Percentiles rank a stretch among this genome's conserved stretches.
phyloP scores from a whole-genome alignment of 2,329 filamentous ascomycete genomes.

The Rhinocladiella mackenziei region DNA sequence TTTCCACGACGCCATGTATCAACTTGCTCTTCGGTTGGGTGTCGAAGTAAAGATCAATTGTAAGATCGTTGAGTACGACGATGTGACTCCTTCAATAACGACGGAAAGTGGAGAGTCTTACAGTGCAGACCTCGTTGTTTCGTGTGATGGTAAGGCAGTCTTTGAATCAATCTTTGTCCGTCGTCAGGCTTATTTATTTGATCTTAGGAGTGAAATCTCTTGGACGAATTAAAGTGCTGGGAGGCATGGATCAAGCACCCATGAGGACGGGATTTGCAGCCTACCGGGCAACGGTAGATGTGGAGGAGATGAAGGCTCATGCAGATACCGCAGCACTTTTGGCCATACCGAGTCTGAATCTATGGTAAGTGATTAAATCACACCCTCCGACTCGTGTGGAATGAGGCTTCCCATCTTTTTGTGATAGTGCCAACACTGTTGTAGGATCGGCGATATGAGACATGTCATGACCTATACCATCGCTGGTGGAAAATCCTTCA shows the following conservation, averaged over 20 bases:
- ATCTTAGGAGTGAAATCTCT: conserved; percentile 26
- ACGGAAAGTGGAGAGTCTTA: conserved; percentile 32
- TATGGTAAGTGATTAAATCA: conserved; percentile 30
- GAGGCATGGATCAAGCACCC: conserved; percentile 23
- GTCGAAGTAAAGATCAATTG: conserved; percentile 20
- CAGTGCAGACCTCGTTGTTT: conserved; percentile 38
- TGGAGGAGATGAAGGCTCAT: conserved; percentile 20
- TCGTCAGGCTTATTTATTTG: not conserved
- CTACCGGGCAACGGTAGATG: conserved; percentile 25
- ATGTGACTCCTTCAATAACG: conserved; percentile 30
- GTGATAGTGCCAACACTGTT: not conserved
- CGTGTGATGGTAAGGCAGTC: conserved; percentile 35
- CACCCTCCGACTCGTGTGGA: not conserved
- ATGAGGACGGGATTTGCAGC: conserved; percentile 23
- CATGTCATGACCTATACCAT: conserved; percentile 35
- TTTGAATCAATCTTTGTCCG: not conserved
- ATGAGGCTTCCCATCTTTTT: not conserved
- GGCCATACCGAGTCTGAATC: conserved; percentile 17
- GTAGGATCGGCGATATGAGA: conserved; percentile 29
- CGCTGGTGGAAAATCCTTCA: conserved; percentile 40
- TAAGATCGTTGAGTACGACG: conserved; percentile 29
- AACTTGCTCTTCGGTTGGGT: conserved; percentile 17
- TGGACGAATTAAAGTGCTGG: conserved; percentile 19
- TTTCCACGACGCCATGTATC: conserved; percentile 24
- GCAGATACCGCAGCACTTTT: conserved; percentile 20